Base-by-base conservation (phyloP, 495 filamentous ascomycete species). In the Aspergillus hancockii region DNA sequence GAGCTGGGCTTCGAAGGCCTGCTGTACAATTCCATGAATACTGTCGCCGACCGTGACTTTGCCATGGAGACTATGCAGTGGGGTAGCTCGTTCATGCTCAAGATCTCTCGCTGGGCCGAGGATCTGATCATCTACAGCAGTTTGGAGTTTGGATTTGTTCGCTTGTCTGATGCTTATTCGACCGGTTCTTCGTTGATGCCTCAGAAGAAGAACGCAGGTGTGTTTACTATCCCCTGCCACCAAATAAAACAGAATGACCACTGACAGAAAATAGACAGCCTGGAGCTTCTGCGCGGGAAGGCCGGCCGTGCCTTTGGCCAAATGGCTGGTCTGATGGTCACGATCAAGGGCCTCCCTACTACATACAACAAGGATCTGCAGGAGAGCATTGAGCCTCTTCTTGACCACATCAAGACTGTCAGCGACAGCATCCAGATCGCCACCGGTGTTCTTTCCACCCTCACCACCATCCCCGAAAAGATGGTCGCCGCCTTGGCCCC, bases 301-400 rank as follows among this genome's bases (percentile, higher is more conserved):
- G 79, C 83, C 34, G 93, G 93, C 1, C 81, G 92, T 46, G 86
- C 87, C 9, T 93, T 96, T 67, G 92, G 92, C 2, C 87, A 92
- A 65, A 92, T 97, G 88, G 83, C 90, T 8, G 93, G 93, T 34
- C 79, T 97, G 64, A 93, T 91, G 85, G 85, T 83, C 72, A 94
- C 88, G 14, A 85, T 90, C 69, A 97, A 98, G 79, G 89, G 89
- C 34, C 81, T 96, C 21, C 92, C 93, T 2, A 89, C 85, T 23
- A 95, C 91, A 7, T 97, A 97, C 80, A 96, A 97, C 79, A 96
- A 97, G 78, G 90, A 96, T 69, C 79, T 96, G 16, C 93, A 98
- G 75, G 93, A 97, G 76, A 88, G 85, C 58, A 86, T 91, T 61
- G 91, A 96, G 79, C 89, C 90, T 43, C 82, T 98, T 71, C 83